Evolutionary conservation across 371 early-diverging fungal genomes (phyloP).

Genomic region (Nematocida sp.): DNA sequence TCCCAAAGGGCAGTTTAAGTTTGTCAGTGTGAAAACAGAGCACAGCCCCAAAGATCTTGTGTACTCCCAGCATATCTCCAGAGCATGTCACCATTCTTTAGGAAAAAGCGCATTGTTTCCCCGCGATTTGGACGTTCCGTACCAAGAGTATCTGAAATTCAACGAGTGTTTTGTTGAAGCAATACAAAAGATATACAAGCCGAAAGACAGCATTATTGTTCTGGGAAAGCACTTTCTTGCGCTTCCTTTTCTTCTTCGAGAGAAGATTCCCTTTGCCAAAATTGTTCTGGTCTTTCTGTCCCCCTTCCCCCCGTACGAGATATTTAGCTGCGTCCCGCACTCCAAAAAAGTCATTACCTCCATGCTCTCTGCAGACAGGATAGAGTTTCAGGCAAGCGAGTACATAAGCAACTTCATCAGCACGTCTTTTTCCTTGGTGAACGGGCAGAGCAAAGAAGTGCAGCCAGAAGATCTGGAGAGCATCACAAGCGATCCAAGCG

Average conservation of each 20-base stretch:
- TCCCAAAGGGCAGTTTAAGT: constrained; percentile 12
- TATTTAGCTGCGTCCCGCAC: constrained; percentile 49
- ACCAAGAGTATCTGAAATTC: constrained; percentile 29
- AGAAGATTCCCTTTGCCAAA: constrained; percentile 19
- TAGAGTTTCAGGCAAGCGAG: constrained; percentile 31
- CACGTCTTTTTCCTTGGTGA: constrained; percentile 32
- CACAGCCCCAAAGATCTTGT: constrained; percentile 19
- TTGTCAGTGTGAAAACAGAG: constrained; percentile 13
- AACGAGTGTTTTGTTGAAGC: constrained; percentile 17
- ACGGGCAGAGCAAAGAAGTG: constrained; percentile 43
- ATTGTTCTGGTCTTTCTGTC: constrained; percentile 17
- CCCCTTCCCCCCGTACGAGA: constrained; percentile 43
- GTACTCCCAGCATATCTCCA: constrained; percentile 37
- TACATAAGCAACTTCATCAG: constrained; percentile 34
- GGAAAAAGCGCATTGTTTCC: constrained; percentile 48
- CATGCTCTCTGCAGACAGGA: constrained; percentile 7
- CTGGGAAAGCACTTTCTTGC: constrained; percentile 37
- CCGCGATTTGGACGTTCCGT: constrained; percentile 23
- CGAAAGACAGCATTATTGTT: constrained; percentile 30
- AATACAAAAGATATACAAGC: not conserved
- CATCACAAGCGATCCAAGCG: constrained; percentile 38
- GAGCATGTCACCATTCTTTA: constrained; percentile 29
- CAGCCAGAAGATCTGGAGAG: not conserved
- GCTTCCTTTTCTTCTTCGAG: constrained; percentile 37
- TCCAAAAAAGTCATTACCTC: constrained; percentile 31